Evolutionary conservation across 2,329 filamentous ascomycete species (phyloP).

Genomic region (Hymenoscyphus repandus): DNA sequence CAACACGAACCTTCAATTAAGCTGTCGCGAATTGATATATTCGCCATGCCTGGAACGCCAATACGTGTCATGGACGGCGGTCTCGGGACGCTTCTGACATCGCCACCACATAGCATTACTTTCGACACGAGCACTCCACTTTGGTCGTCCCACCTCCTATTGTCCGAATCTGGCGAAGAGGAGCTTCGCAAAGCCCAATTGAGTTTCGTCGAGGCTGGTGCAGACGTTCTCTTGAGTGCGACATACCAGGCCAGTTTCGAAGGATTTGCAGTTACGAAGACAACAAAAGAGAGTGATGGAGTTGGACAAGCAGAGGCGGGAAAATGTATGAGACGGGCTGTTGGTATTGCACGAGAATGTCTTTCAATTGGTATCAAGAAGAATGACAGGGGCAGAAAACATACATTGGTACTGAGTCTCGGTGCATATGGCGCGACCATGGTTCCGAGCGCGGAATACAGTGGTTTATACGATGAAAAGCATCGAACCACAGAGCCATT

Average conservation of each 20-base stretch:
- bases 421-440: constrained; percentile 65
- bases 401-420: constrained; percentile 50
- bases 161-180: constrained; percentile 31
- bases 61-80: constrained; percentile 59
- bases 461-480: constrained; percentile 50
- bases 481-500: constrained; percentile 42
- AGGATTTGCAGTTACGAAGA: constrained; percentile 39
- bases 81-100: constrained; percentile 61
- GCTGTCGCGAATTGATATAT: not conserved
- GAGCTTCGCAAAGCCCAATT: constrained; percentile 18
- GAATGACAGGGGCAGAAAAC: constrained; percentile 34
- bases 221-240: constrained; percentile 60
- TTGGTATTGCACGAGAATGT: constrained; percentile 57
- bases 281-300: not conserved
- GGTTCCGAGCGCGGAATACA: constrained; percentile 61
- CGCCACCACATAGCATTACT: constrained; percentile 42
- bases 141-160: constrained; percentile 64
- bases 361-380: constrained; percentile 16
- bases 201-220: constrained; percentile 42
- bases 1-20: not conserved
- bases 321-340: constrained; percentile 70
- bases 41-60: not conserved
- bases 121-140: constrained; percentile 53
- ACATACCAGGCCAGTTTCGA: constrained; percentile 60
- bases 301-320: constrained; percentile 53